A percentile compares a stretch with the other conserved stretches of the same genome.
phyloP scores from a whole-genome alignment of 2,329 filamentous ascomycete genomes.

The Diplocarpon mali region DNA sequence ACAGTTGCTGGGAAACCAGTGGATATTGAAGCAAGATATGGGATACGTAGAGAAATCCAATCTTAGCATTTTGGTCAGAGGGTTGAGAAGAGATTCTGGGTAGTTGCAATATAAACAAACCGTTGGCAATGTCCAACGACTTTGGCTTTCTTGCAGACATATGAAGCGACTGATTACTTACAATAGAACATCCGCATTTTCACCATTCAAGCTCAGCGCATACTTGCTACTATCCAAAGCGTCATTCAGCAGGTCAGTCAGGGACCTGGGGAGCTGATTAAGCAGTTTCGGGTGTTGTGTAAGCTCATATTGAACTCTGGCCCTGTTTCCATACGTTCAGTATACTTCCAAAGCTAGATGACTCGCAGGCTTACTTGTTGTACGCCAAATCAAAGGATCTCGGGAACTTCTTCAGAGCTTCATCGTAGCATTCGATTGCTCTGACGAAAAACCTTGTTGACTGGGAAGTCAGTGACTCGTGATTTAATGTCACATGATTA shows the following conservation, averaged over 20 bases:
- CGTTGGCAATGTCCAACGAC: no score
- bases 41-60: no score
- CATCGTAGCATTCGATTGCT: constrained; percentile 55
- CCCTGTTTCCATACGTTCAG: constrained; percentile 32
- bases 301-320: constrained; percentile 58
- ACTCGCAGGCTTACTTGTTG: constrained; percentile 46
- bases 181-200: constrained; percentile 58
- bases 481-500: constrained; percentile 1
- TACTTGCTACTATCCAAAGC: constrained; percentile 53
- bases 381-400: constrained; percentile 60
- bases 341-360: constrained; percentile 6
- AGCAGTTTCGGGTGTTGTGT: constrained; percentile 54
- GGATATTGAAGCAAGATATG: not conserved
- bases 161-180: constrained; percentile 14
- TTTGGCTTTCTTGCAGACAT: not conserved
- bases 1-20: not conserved
- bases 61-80: no score
- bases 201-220: constrained; percentile 46
- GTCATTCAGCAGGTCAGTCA: constrained; percentile 43
- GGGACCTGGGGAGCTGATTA: constrained; percentile 42
- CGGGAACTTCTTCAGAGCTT: constrained; percentile 49
- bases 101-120: not conserved
- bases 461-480: constrained; percentile 11
- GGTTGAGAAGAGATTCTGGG: no score
- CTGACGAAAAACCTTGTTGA: constrained; percentile 44